These are phyloP conservation scores for Omphalea diandra DNA, from an alignment of 441 rosid species.

Conservation along the genomic window DNA sequence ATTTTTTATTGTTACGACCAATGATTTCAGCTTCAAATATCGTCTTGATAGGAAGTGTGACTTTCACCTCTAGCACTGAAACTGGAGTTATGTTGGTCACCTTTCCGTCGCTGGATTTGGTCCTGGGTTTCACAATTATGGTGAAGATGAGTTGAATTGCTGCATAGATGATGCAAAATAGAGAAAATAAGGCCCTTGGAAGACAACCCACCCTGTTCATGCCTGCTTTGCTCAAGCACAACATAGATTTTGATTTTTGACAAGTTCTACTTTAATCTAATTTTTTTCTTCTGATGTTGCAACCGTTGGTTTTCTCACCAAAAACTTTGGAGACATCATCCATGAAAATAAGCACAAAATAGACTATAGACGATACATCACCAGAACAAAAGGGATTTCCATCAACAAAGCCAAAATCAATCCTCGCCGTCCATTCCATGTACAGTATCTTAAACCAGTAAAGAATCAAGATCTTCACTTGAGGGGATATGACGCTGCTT, in stretches of 20 bases:
- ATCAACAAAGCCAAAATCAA: too few relatives aligned
- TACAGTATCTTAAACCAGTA: too few relatives aligned
- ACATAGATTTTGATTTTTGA: not conserved
- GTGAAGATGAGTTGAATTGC: not conserved
- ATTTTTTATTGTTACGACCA: conserved; percentile 15
- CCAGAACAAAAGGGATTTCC: too few relatives aligned
- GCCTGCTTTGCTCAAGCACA: not conserved
- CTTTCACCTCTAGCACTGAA: conserved; percentile 35
- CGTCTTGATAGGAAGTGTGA: conserved; percentile 29
- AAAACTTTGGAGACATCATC: conserved; percentile 11
- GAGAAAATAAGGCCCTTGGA: not conserved
- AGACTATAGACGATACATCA: too few relatives aligned
- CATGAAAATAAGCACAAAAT: not conserved
- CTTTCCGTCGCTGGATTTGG: conserved; percentile 33
- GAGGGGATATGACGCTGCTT: too few relatives aligned
- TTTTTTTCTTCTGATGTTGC: not conserved
- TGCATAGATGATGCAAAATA: not conserved
- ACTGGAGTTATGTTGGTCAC: conserved; percentile 30
- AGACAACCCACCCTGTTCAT: conserved; percentile 11
- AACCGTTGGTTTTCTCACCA: conserved; percentile 18
- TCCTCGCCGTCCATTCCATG: too few relatives aligned
- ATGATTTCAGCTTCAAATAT: conserved; percentile 26
- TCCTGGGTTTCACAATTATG: not conserved
- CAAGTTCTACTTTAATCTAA: not conserved
- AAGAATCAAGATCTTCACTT: too few relatives aligned